Base-by-base conservation (phyloP, 257 asterid genomes). In the Solanum rostratum region DNA sequence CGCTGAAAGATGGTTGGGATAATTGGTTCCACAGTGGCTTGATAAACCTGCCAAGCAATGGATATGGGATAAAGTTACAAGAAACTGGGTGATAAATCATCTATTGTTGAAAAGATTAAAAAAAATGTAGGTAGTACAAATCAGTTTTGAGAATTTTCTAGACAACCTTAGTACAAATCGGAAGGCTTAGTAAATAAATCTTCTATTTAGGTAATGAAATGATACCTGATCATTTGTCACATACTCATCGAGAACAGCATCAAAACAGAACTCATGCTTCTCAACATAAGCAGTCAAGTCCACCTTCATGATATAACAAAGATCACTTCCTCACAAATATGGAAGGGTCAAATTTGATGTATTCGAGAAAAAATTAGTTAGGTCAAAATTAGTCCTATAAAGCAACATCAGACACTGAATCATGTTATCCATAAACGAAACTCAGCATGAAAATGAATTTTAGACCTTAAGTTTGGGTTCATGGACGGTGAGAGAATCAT, bases 261-360 rank as follows among this genome's bases (percentile, higher is more conserved):
- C 99, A 89, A 97, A 97, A 90, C 97, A 92, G 90, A 97, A 97
- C 90, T 97, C 99, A 37, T 97, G 99, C 89, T 91, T 97, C 90
- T 97, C 99, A 86, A 94, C 97, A 66, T 97, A 97, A 76, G 99
- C 99, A 83, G 99, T 97, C 94, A 97, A 91, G 90, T 97, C 99
- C 86, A 97, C 99, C 99, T 97, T 84, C 90, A 62, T 69, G 87
- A 41, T 71, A 88, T 65, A 81, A 83, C 87, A 85, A 87, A 87
- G 80, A 82, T 88, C 80, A 93, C 89, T 86, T 85, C 62, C 82
- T 76, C 82, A 22, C 27, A 76, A 24, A 76, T 46, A 27, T 49
- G 22, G 59, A 49, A 27, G 18, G 45, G 63, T 76, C 41, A 76
- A 49, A 76, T 46, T 46, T 45, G 81, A 46, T 46, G 37, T 74